A percentile compares a stretch with the other conserved stretches of the same genome.
These are phyloP conservation scores for Calonectria ilicicola DNA, from an alignment of 2,329 filamentous ascomycete genomes.

Conservation along the genomic window DNA sequence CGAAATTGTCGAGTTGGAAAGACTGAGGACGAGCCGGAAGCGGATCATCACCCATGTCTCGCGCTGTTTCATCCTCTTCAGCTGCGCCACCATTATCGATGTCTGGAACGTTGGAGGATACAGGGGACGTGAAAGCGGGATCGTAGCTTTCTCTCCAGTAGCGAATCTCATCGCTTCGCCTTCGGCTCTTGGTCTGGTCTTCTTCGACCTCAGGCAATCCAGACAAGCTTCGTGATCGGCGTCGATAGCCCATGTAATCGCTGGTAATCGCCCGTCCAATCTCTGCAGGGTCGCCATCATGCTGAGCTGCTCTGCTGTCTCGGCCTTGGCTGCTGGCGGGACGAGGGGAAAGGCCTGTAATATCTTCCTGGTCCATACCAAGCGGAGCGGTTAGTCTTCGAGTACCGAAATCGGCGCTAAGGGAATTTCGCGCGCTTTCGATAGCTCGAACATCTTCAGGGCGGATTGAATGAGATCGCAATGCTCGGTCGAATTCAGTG, in stretches of 20 bases:
- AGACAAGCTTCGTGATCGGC: conserved; percentile 71
- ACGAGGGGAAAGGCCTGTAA: conserved; percentile 69
- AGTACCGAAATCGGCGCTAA: conserved; percentile 57
- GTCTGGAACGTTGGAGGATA: conserved; percentile 60
- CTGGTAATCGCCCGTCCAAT: conserved; percentile 74
- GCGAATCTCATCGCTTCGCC: conserved; percentile 73
- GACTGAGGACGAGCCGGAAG: conserved; percentile 59
- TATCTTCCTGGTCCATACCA: conserved; percentile 52
- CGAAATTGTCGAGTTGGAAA: conserved; percentile 66
- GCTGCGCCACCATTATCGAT: conserved; percentile 45
- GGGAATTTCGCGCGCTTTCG: conserved; percentile 65
- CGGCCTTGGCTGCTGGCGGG: conserved; percentile 71
- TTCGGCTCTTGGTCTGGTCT: conserved; percentile 52
- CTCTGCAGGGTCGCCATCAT: conserved; percentile 60
- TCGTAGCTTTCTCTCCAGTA: conserved; percentile 74
- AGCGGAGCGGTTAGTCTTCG: conserved; percentile 47
- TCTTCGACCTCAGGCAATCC: conserved; percentile 60
- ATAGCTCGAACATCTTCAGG: conserved; percentile 66
- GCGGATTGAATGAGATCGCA: conserved; percentile 72
- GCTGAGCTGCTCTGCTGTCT: conserved; percentile 52
- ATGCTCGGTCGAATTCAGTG: conserved; percentile 69
- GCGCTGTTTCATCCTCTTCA: conserved; percentile 46
- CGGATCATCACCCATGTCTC: conserved; percentile 47
- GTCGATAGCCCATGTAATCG: conserved; percentile 60
- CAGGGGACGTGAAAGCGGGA: conserved; percentile 62